Evolutionary conservation across 2,329 filamentous ascomycete species (phyloP).

Genomic region (Alternaria burnsii): DNA sequence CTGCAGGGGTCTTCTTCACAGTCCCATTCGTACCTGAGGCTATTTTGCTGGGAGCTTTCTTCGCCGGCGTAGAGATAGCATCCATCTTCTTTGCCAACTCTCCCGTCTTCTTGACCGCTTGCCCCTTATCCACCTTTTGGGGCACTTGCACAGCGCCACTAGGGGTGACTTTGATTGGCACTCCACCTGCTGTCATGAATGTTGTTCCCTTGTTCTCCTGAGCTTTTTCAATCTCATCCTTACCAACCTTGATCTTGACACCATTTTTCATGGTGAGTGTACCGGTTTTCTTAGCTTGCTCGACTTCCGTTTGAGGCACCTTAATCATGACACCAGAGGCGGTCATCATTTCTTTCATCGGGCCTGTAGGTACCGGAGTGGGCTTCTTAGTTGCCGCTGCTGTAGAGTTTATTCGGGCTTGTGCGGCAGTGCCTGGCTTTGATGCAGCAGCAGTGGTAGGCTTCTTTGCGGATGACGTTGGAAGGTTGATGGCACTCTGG

Average conservation of each 20-base stretch:
- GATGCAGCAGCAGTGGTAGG: slow-evolving; percentile 10
- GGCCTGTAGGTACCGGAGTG: slow-evolving; percentile 29
- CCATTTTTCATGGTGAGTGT: slow-evolving; percentile 44
- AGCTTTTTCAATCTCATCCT: slow-evolving; percentile 45
- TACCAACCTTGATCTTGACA: slow-evolving; percentile 40
- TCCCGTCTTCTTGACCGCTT: slow-evolving; percentile 6
- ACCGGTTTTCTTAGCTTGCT: slow-evolving; percentile 44
- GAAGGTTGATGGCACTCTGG: slow-evolving; percentile 36
- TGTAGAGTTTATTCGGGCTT: slow-evolving; percentile 15
- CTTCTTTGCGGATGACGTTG: slow-evolving; percentile 25
- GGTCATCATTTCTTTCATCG: slow-evolving; percentile 43
- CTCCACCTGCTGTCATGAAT: slow-evolving; percentile 39
- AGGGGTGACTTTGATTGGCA: slow-evolving; percentile 46
- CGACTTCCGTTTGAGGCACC: slow-evolving; percentile 39
- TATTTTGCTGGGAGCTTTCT: slow-evolving; percentile 5
- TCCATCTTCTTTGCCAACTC: slow-evolving; percentile 4
- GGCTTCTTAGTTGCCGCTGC: slow-evolving; percentile 16
- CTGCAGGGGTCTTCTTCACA: not conserved
- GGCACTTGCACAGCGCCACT: slow-evolving; percentile 35
- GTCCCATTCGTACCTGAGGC: not conserved
- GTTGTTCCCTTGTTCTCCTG: slow-evolving; percentile 38
- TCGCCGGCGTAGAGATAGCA: not conserved
- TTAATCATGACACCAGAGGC: slow-evolving; percentile 47
- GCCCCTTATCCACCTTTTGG: slow-evolving; percentile 19
- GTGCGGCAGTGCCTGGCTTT: slow-evolving; percentile 21